Conservation (phyloP, 2,329 filamentous ascomycete species). For the Apiospora malaysiana region DNA sequence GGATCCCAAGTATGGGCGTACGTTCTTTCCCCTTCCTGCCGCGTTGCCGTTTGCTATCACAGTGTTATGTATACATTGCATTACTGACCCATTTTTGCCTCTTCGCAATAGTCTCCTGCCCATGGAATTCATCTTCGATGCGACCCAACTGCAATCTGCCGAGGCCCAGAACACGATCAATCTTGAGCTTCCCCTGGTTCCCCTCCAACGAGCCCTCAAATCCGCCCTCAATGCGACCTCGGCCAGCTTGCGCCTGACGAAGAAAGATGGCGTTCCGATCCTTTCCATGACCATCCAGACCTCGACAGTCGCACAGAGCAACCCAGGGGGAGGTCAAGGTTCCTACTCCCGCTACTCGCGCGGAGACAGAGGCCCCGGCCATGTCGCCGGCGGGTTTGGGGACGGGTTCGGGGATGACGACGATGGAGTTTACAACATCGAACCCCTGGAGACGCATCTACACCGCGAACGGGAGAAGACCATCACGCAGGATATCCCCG, state of each 20-base stretch:
- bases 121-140: conserved; percentile 86
- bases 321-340: conserved; percentile 40
- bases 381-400: conserved; percentile 40
- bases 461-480: conserved; percentile 83
- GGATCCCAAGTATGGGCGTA: conserved; percentile 97
- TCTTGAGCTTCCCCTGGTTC: conserved; percentile 88
- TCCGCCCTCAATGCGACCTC: conserved; percentile 83
- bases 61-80: background rate
- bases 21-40: conserved; percentile 42
- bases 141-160: conserved; percentile 85
- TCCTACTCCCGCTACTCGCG: background rate
- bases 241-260: conserved; percentile 87
- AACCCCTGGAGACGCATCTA: conserved; percentile 62
- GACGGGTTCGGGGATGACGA: conserved; percentile 48
- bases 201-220: conserved; percentile 88
- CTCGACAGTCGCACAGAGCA: conserved; percentile 63
- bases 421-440: conserved; percentile 52
- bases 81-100: conserved; percentile 35
- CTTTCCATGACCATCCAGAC: conserved; percentile 90
- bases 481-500: conserved; percentile 95
- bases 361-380: conserved; percentile 25
- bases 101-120: conserved; percentile 53
- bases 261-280: conserved; percentile 86
- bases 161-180: conserved; percentile 89
- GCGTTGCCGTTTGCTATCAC: background rate